Evolutionary conservation across 2,329 filamentous ascomycete genomes (phyloP).

Genomic region (Hypoxylon sp.): DNA sequence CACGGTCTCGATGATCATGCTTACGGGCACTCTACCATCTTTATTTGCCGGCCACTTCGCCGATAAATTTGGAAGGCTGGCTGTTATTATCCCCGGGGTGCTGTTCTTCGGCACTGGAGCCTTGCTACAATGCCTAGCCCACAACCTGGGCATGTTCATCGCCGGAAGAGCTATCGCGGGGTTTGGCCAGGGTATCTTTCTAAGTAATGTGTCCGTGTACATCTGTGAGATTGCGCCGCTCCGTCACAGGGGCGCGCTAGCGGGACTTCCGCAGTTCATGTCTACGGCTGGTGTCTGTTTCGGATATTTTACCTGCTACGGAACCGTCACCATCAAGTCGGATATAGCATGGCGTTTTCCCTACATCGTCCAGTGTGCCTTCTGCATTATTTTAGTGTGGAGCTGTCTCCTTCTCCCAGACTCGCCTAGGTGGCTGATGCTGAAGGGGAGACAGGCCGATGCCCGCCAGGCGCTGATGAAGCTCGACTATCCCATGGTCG

Average conservation of each 20-base stretch:
- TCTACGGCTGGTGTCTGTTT: constrained; percentile 62
- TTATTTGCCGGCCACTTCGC: constrained; percentile 68
- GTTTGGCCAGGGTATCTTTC: constrained; percentile 68
- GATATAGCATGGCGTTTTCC: constrained; percentile 68
- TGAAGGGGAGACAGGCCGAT: constrained; percentile 59
- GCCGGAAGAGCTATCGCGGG: constrained; percentile 67
- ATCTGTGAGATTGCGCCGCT: constrained; percentile 71
- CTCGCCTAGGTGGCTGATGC: constrained; percentile 69
- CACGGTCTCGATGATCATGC: constrained; percentile 68
- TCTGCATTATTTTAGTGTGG: constrained; percentile 55
- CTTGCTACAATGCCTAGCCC: constrained; percentile 62
- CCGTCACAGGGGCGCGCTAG: constrained; percentile 61
- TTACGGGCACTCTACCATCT: constrained; percentile 68
- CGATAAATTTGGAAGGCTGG: constrained; percentile 62
- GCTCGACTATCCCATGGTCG: constrained; percentile 58
- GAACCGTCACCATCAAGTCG: constrained; percentile 59
- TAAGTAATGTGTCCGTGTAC: constrained; percentile 69
- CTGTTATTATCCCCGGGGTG: constrained; percentile 60
- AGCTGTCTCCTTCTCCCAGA: constrained; percentile 61
- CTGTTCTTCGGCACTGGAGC: constrained; percentile 65
- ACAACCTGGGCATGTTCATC: constrained; percentile 64
- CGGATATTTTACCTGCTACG: constrained; percentile 72
- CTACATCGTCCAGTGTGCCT: constrained; percentile 60
- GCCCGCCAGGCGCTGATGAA: constrained; percentile 57
- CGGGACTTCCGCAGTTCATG: constrained; percentile 65